phyloP scores from a whole-genome alignment of 2,329 filamentous ascomycete species.

The Cladosporium sp. region DNA sequence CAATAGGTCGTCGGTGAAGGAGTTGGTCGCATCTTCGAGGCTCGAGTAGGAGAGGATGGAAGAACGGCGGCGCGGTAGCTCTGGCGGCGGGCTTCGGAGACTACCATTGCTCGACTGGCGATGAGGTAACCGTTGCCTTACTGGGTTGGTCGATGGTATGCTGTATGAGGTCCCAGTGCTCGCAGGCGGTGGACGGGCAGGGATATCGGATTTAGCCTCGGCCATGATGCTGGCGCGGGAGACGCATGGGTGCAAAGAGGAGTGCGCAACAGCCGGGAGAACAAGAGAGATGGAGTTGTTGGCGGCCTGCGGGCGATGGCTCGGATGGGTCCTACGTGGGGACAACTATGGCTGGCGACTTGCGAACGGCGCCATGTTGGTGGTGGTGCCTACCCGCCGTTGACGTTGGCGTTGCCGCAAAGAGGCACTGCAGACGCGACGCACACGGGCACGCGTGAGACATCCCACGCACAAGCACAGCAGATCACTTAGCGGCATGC shows the following conservation, averaged over 20 bases:
- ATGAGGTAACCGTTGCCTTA: slow-evolving; percentile 19
- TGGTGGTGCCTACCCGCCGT: no score
- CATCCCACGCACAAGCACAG: no score
- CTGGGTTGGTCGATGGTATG: not conserved
- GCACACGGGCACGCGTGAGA: no score
- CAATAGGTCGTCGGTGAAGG: slow-evolving; percentile 65
- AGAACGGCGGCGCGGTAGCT: slow-evolving; percentile 55
- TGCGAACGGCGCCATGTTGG: no score
- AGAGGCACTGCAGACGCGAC: no score
- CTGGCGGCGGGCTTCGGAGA: slow-evolving; percentile 15
- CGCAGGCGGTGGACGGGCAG: slow-evolving; percentile 1
- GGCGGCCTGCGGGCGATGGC: no score
- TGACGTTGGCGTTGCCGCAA: no score
- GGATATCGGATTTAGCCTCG: slow-evolving; percentile 8
- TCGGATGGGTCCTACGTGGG: no score
- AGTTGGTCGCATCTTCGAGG: slow-evolving; percentile 58
- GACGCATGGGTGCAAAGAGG: not conserved
- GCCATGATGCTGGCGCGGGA: not conserved
- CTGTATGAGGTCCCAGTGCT: slow-evolving; percentile 5
- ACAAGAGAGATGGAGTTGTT: not conserved
- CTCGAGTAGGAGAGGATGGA: slow-evolving; percentile 75
- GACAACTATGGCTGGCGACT: no score
- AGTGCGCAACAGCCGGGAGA: not conserved
- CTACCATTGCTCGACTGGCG: slow-evolving; percentile 14
- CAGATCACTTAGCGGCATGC: no score